A percentile compares a stretch with the other conserved stretches of the same genome.
Conservation (phyloP, 805 yeast genomes). For the Candida yuanshanica region DNA sequence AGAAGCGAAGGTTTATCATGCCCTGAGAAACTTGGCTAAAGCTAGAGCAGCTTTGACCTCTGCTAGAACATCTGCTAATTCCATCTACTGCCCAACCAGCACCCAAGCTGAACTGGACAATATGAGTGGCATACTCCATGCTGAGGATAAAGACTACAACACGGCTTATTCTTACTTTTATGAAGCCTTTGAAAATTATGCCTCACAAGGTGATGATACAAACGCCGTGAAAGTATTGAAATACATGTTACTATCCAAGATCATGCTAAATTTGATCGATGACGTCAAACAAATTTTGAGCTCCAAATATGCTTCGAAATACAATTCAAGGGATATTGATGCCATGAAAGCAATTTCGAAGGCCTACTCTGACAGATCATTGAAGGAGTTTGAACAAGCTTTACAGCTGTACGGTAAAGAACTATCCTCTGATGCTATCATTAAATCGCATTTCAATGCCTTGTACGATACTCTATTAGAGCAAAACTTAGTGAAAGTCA, state of each 20-base stretch:
- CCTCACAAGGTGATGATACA: slow-evolving; percentile 48
- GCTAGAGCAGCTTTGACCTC: slow-evolving; percentile 89
- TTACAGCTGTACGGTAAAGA: slow-evolving; percentile 65
- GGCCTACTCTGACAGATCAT: slow-evolving; percentile 84
- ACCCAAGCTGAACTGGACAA: slow-evolving; percentile 92
- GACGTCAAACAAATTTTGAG: slow-evolving; percentile 77
- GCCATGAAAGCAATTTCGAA: slow-evolving; percentile 92
- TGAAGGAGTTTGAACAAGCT: slow-evolving; percentile 86
- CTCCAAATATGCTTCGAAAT: slow-evolving; percentile 69
- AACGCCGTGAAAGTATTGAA: slow-evolving; percentile 76
- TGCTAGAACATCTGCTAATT: slow-evolving; percentile 96
- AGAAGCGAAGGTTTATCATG: slow-evolving; percentile 86
- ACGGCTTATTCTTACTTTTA: slow-evolving; percentile 94
- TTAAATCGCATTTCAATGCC: slow-evolving; percentile 87
- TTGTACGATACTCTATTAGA: slow-evolving; percentile 89
- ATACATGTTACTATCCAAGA: slow-evolving; percentile 87
- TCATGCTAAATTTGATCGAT: slow-evolving; percentile 83
- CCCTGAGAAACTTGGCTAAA: slow-evolving; percentile 85
- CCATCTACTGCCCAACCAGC: slow-evolving; percentile 91
- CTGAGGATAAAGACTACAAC: slow-evolving; percentile 94
- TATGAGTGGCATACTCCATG: slow-evolving; percentile 92
- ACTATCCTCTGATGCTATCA: slow-evolving; percentile 79
- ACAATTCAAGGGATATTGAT: slow-evolving; percentile 80
- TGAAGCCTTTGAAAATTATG: slow-evolving; percentile 91
- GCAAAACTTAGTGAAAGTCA: slow-evolving; percentile 88